Conservation (phyloP, 2,329 filamentous ascomycete species). For the Colletotrichum noveboracense region DNA sequence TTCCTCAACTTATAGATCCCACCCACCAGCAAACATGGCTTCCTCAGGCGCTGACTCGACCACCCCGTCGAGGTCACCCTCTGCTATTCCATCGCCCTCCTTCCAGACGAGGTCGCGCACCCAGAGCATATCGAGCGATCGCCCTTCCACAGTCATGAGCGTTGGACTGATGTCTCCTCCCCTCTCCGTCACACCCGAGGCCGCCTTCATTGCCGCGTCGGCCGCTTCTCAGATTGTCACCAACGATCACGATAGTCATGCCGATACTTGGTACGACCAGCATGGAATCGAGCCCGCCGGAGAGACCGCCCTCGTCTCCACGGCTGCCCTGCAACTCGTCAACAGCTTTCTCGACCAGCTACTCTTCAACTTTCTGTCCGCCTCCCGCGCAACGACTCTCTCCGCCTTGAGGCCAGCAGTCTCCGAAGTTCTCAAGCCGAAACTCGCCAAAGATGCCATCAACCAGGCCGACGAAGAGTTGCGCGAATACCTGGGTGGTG, state of each 20-base stretch:
- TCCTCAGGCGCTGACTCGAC: conserved; percentile 14
- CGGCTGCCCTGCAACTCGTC: conserved; percentile 75
- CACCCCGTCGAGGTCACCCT: conserved; percentile 35
- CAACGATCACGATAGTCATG: conserved; percentile 80
- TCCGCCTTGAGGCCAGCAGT: conserved; percentile 80
- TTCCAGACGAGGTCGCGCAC: conserved; percentile 51
- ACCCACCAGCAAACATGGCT: conserved; percentile 19
- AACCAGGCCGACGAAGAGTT: conserved; percentile 85
- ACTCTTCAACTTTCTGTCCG: conserved; percentile 86
- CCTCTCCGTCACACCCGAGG: conserved; percentile 71
- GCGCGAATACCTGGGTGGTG: conserved; percentile 82
- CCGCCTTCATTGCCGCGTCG: conserved; percentile 86
- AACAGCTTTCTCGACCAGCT: conserved; percentile 95
- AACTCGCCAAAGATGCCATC: conserved; percentile 85
- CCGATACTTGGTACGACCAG: conserved; percentile 72
- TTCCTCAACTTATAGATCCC: conserved; percentile 2
- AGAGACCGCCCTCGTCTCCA: conserved; percentile 75
- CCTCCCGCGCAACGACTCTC: conserved; percentile 79
- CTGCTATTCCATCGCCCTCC: conserved; percentile 35
- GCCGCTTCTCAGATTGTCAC: conserved; percentile 93
- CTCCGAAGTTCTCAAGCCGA: conserved; percentile 84
- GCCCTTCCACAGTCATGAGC: conserved; percentile 64
- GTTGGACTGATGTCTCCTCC: conserved; percentile 71
- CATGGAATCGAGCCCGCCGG: conserved; percentile 68
- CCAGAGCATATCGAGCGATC: conserved; percentile 74